phyloP scores from a whole-genome alignment of 2,329 filamentous ascomycete genomes.

The Penicillium fuscoglaucum region DNA sequence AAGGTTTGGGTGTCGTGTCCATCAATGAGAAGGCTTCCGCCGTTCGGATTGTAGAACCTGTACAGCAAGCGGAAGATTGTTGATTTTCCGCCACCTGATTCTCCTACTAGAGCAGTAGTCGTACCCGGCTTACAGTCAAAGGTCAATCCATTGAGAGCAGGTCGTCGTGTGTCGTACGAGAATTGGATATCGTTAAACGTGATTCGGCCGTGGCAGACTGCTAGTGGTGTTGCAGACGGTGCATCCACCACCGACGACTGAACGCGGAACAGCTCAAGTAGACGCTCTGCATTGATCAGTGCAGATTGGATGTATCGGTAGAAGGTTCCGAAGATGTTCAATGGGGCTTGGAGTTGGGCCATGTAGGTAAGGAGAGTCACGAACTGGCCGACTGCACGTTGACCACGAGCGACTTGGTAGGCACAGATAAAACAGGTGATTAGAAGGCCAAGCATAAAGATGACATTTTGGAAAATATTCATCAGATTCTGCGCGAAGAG shows the following conservation, averaged over 20 bases:
- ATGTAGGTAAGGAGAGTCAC: conserved; percentile 72
- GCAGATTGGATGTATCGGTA: conserved; percentile 56
- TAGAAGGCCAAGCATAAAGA: conserved; percentile 68
- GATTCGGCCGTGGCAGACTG: conserved; percentile 55
- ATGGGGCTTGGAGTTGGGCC: conserved; percentile 68
- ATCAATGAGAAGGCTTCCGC: conserved; percentile 65
- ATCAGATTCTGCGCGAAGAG: conserved; percentile 68
- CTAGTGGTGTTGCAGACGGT: conserved; percentile 52
- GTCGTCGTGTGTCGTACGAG: conserved; percentile 57
- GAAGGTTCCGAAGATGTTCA: conserved; percentile 66
- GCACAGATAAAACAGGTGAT: conserved; percentile 69
- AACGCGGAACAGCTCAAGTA: conserved; percentile 58
- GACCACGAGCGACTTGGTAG: conserved; percentile 62
- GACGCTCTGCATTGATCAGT: conserved; percentile 42
- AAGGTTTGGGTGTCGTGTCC: conserved; percentile 73
- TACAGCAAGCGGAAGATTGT: conserved; percentile 10
- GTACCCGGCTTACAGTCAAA: conserved; percentile 54
- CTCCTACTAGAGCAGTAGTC: conserved; percentile 67
- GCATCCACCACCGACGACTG: conserved; percentile 56
- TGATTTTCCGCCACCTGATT: conserved; percentile 78
- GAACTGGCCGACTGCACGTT: conserved; percentile 65
- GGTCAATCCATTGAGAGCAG: conserved; percentile 56
- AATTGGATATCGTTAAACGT: conserved; percentile 59
- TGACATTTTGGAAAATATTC: conserved; percentile 72
- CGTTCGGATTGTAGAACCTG: conserved; percentile 42